A percentile compares a stretch with the other conserved stretches of the same genome.
phyloP scores from a whole-genome alignment of 1,139 yeast genomes.

The Sugiyamaella xylanicola region DNA sequence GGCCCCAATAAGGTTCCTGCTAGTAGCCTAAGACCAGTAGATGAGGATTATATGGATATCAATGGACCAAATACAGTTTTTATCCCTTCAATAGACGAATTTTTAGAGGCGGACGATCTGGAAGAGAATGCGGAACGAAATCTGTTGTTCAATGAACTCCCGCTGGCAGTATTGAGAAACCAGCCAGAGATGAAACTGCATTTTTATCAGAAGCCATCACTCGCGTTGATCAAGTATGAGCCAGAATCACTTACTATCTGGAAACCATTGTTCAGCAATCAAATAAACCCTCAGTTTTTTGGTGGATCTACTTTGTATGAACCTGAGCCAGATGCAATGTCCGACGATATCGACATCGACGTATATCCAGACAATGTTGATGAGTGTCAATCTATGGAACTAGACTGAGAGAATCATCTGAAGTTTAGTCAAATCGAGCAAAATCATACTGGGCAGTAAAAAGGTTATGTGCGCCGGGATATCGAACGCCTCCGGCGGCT shows the following conservation, averaged over 20 bases:
- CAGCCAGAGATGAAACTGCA: slow-evolving; percentile 20
- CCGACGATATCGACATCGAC: neutral
- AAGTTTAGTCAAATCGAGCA: too few species aligned
- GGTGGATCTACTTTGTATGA: too few species aligned
- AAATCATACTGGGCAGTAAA: too few species aligned
- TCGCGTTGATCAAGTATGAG: slow-evolving; percentile 31
- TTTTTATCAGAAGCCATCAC: slow-evolving; percentile 29
- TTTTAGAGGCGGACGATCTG: slow-evolving; percentile 27
- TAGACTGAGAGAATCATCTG: too few species aligned
- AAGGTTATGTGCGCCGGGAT: too few species aligned
- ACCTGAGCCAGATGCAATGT: neutral
- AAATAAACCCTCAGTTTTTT: neutral
- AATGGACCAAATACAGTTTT: slow-evolving; percentile 29
- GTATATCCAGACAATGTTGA: neutral
- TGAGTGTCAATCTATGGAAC: slow-evolving; percentile 19
- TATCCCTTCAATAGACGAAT: slow-evolving; percentile 35
- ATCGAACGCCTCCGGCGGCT: too few species aligned
- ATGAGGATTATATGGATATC: slow-evolving; percentile 29
- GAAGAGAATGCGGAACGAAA: slow-evolving; percentile 16
- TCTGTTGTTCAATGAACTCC: slow-evolving; percentile 28
- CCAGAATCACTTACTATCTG: slow-evolving; percentile 22
- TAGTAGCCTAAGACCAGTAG: neutral
- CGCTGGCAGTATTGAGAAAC: slow-evolving; percentile 21
- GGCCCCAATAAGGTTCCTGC: neutral
- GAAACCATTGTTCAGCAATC: slow-evolving; percentile 18